Evolutionary conservation across 2,329 filamentous ascomycete species (phyloP).

Genomic region (Penicillium capsulatum): DNA sequence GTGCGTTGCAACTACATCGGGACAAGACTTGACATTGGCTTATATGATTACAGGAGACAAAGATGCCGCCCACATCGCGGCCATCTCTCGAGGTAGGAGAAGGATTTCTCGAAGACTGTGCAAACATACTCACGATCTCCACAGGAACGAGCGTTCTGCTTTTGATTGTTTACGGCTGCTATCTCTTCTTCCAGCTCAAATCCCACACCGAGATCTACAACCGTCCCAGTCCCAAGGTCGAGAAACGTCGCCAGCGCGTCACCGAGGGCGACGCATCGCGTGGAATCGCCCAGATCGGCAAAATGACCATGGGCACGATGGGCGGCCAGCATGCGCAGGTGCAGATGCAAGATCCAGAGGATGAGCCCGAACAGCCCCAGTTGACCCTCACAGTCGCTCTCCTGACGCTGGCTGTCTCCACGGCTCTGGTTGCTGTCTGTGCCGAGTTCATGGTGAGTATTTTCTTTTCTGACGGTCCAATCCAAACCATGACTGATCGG

Average conservation of each 20-base stretch:
- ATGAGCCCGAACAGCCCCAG: constrained; percentile 70
- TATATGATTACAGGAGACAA: constrained; percentile 1
- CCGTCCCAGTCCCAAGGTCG: constrained; percentile 71
- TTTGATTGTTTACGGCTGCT: constrained; percentile 75
- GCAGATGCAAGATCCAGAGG: constrained; percentile 55
- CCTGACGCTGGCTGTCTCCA: constrained; percentile 65
- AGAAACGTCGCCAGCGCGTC: constrained; percentile 50
- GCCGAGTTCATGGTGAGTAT: constrained; percentile 57
- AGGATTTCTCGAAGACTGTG: not conserved
- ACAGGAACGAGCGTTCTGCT: constrained; percentile 65
- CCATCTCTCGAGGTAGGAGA: constrained; percentile 29
- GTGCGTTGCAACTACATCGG: constrained; percentile 15
- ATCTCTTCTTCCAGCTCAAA: constrained; percentile 86
- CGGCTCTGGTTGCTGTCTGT: constrained; percentile 74
- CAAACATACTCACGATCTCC: not conserved
- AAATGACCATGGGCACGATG: constrained; percentile 46
- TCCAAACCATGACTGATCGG: not conserved
- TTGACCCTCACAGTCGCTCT: constrained; percentile 70
- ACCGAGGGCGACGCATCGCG: constrained; percentile 48
- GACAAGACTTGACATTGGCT: not conserved
- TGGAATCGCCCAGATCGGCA: constrained; percentile 52
- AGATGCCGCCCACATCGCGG: constrained; percentile 14
- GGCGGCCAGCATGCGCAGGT: constrained; percentile 51
- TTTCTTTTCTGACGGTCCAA: not conserved
- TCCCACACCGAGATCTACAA: constrained; percentile 79